These are phyloP conservation scores for Salisapilia sapeloensis DNA, from an alignment of 352 stramenopile species.

Conservation along the genomic window DNA sequence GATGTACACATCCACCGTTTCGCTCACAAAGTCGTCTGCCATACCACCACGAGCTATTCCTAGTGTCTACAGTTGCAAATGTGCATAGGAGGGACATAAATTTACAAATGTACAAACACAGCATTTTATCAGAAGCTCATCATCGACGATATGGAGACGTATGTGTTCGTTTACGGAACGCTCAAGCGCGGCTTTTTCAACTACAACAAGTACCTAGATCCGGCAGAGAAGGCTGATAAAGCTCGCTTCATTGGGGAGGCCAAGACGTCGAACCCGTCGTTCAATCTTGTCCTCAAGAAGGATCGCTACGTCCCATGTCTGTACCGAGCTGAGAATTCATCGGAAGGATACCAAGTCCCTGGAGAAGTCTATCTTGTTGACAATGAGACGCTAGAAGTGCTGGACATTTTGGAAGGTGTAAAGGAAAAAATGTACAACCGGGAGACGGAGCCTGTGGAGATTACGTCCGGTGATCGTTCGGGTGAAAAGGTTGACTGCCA, in stretches of 20 bases:
- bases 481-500: constrained; percentile 22
- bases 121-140: too few species aligned
- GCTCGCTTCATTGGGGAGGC: constrained; percentile 23
- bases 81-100: too few species aligned
- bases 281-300: constrained; percentile 45
- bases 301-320: constrained; percentile 47
- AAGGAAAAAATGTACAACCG: constrained; percentile 46
- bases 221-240: constrained; percentile 24
- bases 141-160: constrained; percentile 23
- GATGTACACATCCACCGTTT: constrained; percentile 60
- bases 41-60: too few species aligned
- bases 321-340: constrained; percentile 16
- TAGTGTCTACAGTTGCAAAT: too few species aligned
- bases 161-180: constrained; percentile 70
- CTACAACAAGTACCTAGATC: constrained; percentile 42
- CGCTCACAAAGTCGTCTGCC: too few species aligned
- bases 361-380: constrained; percentile 57
- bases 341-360: constrained; percentile 18
- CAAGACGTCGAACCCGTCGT: constrained; percentile 13
- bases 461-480: constrained; percentile 18
- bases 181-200: constrained; percentile 65
- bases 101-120: too few species aligned
- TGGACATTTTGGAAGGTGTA: constrained; percentile 66
- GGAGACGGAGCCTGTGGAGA: constrained; percentile 34
- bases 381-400: constrained; percentile 20